Base-by-base conservation (phyloP, 345 rosid species). In the Salix koriyanagi region DNA sequence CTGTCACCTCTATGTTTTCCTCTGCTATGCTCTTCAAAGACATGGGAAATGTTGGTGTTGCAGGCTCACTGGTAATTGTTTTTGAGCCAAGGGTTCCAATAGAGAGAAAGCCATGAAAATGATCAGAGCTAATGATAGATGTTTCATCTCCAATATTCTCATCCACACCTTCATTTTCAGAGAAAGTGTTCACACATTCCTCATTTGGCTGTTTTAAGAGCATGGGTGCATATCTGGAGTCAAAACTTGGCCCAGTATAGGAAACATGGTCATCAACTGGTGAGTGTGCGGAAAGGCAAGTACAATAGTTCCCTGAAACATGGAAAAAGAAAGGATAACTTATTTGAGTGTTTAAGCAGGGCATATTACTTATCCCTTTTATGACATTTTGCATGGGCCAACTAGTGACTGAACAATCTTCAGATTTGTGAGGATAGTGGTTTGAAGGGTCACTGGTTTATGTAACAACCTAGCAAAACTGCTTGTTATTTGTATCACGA, bases 81-180 rank as follows among this genome's bases (percentile, higher is more conserved):
- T 87, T 88, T 62, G 82, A 85, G 67, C 98, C 98, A 76, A 94
- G 90, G 76, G 97, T 91, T 84, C 98, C 98, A 79, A 94, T 91
- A 76, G 94, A 80, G 16, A 94, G 92, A 83, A 94, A 91, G 74
- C 98, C 98, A 77, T 87, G 85, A 82, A 92, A 92, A 37, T 85
- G 82, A 34, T 89, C 92, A 34, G 88, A 79, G 81, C 77, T 84
- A n/a, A 60, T 81, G 3, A 37, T 28, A 13, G 86, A 77, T 76
- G 87, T 73, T 80, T 80, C 83, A 67, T 85, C 88, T 74, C 78
- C 74, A 67, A 74, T 70, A 75, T 73, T 76, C 26, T 52, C 84
- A 32, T 79, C 78, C 18, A 41, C 73, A 62, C 39, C 78, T 79
- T 85, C 83, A 67, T 62, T 46, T 79, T 79, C 87, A 65, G 76